Base-by-base conservation (phyloP, 2,329 filamentous ascomycete genomes). In the Dryadomyces sulphureus region DNA sequence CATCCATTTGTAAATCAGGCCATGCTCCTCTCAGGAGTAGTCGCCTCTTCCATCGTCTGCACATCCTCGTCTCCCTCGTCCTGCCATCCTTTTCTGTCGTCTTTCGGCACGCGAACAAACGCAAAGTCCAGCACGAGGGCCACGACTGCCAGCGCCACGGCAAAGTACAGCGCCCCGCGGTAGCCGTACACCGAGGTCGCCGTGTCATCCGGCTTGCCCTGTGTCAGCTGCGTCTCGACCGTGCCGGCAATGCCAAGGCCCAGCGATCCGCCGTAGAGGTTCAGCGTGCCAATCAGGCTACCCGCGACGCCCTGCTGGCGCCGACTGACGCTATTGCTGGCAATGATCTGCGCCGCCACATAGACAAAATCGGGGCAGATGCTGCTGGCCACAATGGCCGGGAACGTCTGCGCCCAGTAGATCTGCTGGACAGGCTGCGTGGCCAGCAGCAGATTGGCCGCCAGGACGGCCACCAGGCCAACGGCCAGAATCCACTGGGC, bases 321-420 rank as follows among this genome's bases (percentile, higher is more conserved):
- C 3, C 62, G 59, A 3, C 54, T 59, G 25, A 75, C 70, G 1
- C 62, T 64, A 47, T 74, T 72, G 45, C 70, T 73, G 0, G 70
- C 68, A 45, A 75, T 71, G 5, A 75, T 68, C 48, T 74, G 68
- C 0, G 68, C 68, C 0, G 67, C 68, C 0, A 68, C 66, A 45
- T 66, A 72, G 5, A 71, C 62, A 2, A 74, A 64, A 48, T 75
- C 71, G 0, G 68, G 68, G 25, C 65, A 68, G 52, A 66, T 52
- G 2, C 58, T 53, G 5, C 52, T 52, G 1, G 65, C 24, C 1
- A 62, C 1, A 4, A 53, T 52, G 22, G 62, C 59, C 0, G 63
- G 66, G 43, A 73, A 73, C 0, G 57, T 51, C 46, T 64, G 61
- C 4, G 59, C 58, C 66, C 65, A 69, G 52, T 61, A 73, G 0